Percentiles rank a stretch among this genome's conserved stretches.
Evolutionary conservation across 768 basidiomycete genomes (phyloP).

Genomic region (Suillus bovinus): DNA sequence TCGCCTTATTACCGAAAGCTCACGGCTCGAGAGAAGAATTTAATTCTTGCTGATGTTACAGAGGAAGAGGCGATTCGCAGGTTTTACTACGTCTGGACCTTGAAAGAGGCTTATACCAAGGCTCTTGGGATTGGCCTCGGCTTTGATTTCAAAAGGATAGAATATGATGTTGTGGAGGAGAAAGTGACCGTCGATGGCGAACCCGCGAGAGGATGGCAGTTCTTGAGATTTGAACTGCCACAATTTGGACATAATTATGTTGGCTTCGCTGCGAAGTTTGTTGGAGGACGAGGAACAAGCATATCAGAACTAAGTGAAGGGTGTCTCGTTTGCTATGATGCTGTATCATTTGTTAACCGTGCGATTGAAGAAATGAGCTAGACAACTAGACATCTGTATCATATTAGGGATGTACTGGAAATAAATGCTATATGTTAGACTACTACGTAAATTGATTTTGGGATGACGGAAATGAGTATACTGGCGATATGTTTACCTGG

Average conservation of each 20-base stretch:
- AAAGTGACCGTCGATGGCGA: constrained; percentile 60
- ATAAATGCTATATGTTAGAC: constrained; percentile 20
- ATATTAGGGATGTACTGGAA: constrained; percentile 20
- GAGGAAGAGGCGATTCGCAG: constrained; percentile 52
- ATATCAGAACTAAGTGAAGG: constrained; percentile 35
- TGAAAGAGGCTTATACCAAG: constrained; percentile 92
- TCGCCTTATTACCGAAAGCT: constrained; percentile 32
- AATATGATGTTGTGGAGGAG: constrained; percentile 59
- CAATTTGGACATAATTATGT: constrained; percentile 57
- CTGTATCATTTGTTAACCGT: constrained; percentile 47
- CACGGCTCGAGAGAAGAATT: constrained; percentile 37
- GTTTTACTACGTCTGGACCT: constrained; percentile 86
- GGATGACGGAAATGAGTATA: not conserved
- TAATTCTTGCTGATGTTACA: constrained; percentile 39
- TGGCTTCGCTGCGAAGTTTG: constrained; percentile 63
- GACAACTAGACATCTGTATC: constrained; percentile 9
- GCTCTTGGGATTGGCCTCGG: constrained; percentile 82
- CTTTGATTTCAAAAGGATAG: constrained; percentile 77
- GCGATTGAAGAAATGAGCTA: constrained; percentile 44
- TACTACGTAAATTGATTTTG: constrained; percentile 10
- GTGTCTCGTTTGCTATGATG: constrained; percentile 48
- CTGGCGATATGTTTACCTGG: constrained; percentile 16
- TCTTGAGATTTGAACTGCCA: constrained; percentile 57
- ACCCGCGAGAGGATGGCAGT: constrained; percentile 62
- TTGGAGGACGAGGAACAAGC: constrained; percentile 42